phyloP scores from a whole-genome alignment of 352 stramenopile species.

The Pythium aquatile region DNA sequence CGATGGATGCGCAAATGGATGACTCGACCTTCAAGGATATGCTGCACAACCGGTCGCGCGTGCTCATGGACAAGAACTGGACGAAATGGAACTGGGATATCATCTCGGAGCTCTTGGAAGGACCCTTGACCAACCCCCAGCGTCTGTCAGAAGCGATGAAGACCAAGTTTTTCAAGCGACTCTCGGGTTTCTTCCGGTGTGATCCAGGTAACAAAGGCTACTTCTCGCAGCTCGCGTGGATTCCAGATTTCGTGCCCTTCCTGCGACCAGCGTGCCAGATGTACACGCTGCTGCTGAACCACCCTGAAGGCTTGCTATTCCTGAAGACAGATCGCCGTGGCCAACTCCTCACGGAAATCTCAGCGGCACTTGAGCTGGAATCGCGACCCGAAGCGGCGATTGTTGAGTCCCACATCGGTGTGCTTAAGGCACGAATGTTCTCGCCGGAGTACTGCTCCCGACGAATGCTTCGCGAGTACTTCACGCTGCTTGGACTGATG shows the following conservation, averaged over 20 bases:
- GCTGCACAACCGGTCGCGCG: slow-evolving; percentile 81
- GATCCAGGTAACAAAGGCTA: slow-evolving; percentile 89
- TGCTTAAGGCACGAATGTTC: slow-evolving; percentile 87
- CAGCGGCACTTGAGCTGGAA: slow-evolving; percentile 79
- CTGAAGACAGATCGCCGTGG: slow-evolving; percentile 85
- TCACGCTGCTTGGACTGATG: slow-evolving; percentile 86
- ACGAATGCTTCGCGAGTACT: slow-evolving; percentile 89
- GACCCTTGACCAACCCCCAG: slow-evolving; percentile 81
- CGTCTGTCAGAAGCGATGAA: slow-evolving; percentile 89
- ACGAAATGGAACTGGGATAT: slow-evolving; percentile 92
- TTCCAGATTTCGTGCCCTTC: slow-evolving; percentile 88
- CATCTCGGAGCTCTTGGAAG: slow-evolving; percentile 87
- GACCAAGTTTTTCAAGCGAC: slow-evolving; percentile 91
- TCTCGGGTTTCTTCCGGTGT: slow-evolving; percentile 90
- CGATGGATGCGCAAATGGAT: slow-evolving; percentile 87
- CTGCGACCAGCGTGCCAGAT: slow-evolving; percentile 85
- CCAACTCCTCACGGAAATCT: slow-evolving; percentile 85
- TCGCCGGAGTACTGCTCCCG: slow-evolving; percentile 83
- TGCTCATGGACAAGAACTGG: slow-evolving; percentile 89
- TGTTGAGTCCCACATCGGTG: slow-evolving; percentile 85
- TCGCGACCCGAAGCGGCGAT: slow-evolving; percentile 83
- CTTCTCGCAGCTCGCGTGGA: slow-evolving; percentile 88
- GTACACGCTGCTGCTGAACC: slow-evolving; percentile 87
- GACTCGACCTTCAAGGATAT: slow-evolving; percentile 89
- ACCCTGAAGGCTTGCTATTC: slow-evolving; percentile 84